Conservation (phyloP, 164 flowering plant species). For the Vitis amurensis region DNA sequence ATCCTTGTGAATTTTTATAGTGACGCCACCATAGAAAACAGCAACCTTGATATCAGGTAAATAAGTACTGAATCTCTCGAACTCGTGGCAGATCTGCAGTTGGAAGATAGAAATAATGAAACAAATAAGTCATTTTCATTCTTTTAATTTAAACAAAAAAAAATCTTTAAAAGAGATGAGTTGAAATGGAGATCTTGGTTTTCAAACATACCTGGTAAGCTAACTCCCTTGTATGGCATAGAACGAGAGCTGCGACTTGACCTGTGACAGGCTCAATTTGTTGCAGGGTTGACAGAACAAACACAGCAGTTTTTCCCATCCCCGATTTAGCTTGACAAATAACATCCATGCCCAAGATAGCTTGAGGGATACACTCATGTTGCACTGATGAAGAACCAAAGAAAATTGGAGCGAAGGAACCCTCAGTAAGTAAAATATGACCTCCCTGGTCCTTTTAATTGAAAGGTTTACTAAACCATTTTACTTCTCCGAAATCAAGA, state of each 20-base stretch:
- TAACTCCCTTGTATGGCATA: conserved; percentile 95
- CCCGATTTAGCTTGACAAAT: conserved; percentile 99
- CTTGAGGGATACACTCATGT: conserved; percentile 99
- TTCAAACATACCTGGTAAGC: conserved; percentile 80
- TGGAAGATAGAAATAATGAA: background rate
- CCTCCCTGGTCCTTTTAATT: conserved; percentile 52
- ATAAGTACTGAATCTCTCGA: conserved; percentile 93
- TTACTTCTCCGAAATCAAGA: conserved; percentile 39
- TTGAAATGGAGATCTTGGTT: background rate
- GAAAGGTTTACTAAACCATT: conserved; percentile 62
- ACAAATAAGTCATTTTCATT: no score
- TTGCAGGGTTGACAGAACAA: conserved; percentile 87
- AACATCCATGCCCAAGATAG: conserved; percentile 97
- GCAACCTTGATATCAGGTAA: conserved; percentile 86
- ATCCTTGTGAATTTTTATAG: conserved; percentile 84
- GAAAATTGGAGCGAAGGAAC: conserved; percentile 58
- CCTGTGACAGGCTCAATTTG: conserved; percentile 94
- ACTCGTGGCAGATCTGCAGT: conserved; percentile 89
- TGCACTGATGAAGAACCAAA: conserved; percentile 90
- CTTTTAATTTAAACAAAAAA: no score
- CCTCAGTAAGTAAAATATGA: conserved; percentile 60
- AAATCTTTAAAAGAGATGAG: background rate
- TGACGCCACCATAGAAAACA: conserved; percentile 96
- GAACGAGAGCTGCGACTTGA: conserved; percentile 94
- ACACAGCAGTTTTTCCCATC: conserved; percentile 99